These are phyloP conservation scores for Lichtheimia ramosa DNA, from an alignment of 371 early-diverging fungal species.

Conservation along the genomic window DNA sequence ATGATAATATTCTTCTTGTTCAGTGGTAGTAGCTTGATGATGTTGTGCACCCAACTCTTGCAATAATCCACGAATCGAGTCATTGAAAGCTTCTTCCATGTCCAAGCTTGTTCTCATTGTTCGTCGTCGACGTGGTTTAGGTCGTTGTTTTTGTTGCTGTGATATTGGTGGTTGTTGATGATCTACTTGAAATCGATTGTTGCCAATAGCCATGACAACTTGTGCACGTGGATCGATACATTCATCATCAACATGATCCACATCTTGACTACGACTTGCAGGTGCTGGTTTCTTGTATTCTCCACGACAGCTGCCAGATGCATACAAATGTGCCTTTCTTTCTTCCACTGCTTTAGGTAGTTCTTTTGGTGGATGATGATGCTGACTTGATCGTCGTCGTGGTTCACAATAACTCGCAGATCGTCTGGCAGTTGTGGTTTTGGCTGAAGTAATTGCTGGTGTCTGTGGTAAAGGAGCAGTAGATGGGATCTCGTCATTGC, in stretches of 20 bases:
- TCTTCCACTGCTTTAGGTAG: not conserved
- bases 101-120: not conserved
- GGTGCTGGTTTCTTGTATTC: conserved; percentile 14
- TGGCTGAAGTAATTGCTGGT: not conserved
- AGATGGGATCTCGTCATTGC: not conserved
- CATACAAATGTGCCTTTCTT: not conserved
- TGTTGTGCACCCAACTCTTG: conserved; percentile 28
- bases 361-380: not conserved
- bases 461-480: conserved; percentile 5
- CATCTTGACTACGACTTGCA: conserved; percentile 3
- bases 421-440: not conserved
- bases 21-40: not conserved
- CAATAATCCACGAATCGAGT: conserved; percentile 15
- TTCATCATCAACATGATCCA: conserved; percentile 23
- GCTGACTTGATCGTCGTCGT: conserved; percentile 4
- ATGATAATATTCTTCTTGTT: not conserved
- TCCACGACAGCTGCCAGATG: not conserved
- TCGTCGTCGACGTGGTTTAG: not conserved
- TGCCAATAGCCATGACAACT: conserved; percentile 54
- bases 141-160: conserved; percentile 3
- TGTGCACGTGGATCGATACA: conserved; percentile 47
- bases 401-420: conserved; percentile 7
- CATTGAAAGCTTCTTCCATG: conserved; percentile 18
- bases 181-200: conserved; percentile 55
- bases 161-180: conserved; percentile 20